Evolutionary conservation across 345 rosid genomes (phyloP).

Genomic region (Lagerstroemia speciosa): DNA sequence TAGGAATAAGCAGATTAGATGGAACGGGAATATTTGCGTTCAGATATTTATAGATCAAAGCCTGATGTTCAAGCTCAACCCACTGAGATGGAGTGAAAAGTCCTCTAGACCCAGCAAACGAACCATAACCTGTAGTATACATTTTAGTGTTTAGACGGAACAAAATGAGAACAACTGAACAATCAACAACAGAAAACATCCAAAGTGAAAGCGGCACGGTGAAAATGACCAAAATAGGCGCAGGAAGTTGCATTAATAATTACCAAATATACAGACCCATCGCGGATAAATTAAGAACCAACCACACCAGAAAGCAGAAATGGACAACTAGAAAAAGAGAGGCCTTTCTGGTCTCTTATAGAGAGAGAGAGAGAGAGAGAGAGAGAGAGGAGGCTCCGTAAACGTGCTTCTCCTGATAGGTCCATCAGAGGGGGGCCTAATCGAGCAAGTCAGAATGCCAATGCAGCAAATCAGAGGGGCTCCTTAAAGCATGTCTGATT

Average conservation of each 20-base stretch:
- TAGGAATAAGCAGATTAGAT: conserved; percentile 60
- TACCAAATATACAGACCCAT: no score
- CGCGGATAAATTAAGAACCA: not conserved
- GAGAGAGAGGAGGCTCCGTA: no score
- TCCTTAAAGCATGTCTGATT: no score
- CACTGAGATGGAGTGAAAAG: conserved; percentile 71
- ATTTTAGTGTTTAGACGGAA: no score
- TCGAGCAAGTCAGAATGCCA: not conserved
- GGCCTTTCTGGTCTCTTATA: not conserved
- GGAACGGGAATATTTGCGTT: conserved; percentile 76
- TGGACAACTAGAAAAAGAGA: not conserved
- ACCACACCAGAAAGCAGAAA: not conserved
- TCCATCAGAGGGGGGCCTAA: no score
- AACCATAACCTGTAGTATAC: conserved; percentile 2
- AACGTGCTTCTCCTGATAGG: no score
- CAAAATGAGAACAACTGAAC: no score
- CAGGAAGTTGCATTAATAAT: no score
- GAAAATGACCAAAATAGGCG: no score
- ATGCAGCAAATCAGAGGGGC: not conserved
- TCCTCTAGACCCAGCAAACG: conserved; percentile 27
- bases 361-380: no score
- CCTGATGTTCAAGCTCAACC: conserved; percentile 95
- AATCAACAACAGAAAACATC: no score
- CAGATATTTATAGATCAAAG: conserved; percentile 82
- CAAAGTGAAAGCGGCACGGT: no score